Percentiles rank a stretch among this genome's conserved stretches.
phyloP scores from a whole-genome alignment of 306 rosid species.

The Vachellia pachyceras region DNA sequence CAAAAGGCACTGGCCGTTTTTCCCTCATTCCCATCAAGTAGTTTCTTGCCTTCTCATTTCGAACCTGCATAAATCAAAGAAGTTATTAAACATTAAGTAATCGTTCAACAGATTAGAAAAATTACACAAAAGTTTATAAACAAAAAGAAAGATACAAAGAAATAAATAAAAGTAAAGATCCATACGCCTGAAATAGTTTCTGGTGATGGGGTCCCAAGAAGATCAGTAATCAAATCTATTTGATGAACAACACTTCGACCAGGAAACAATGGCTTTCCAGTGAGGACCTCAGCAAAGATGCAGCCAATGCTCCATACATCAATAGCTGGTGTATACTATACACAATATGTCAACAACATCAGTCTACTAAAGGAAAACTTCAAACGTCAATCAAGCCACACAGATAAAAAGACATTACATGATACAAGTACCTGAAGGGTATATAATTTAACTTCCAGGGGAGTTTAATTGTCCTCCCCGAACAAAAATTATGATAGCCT shows the following conservation, averaged over 20 bases:
- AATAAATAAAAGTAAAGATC: conserved; percentile 19
- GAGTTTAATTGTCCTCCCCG: conserved; percentile 79
- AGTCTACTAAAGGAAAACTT: not conserved
- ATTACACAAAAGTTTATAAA: not conserved
- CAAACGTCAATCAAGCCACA: conserved; percentile 4
- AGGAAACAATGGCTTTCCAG: conserved; percentile 85
- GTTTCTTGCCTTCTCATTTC: conserved; percentile 81
- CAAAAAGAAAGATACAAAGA: conserved; percentile 24
- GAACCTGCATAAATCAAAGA: conserved; percentile 56
- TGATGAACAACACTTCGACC: conserved; percentile 89
- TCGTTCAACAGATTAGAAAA: conserved; percentile 1
- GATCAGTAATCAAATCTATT: conserved; percentile 85
- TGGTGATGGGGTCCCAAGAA: conserved; percentile 71
- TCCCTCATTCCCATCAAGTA: conserved; percentile 64
- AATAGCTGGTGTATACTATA: conserved; percentile 50
- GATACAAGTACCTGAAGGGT: conserved; percentile 45
- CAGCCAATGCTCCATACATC: conserved; percentile 54
- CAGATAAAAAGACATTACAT: conserved; percentile 35
- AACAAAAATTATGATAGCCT: conserved; percentile 96
- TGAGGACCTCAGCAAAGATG: conserved; percentile 47
- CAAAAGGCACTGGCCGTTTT: conserved; percentile 60
- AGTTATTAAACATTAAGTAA: conserved; percentile 9
- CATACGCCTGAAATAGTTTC: conserved; percentile 76
- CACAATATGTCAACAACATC: conserved; percentile 22
- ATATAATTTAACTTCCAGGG: conserved; percentile 31